Conservation (phyloP, 345 rosid genomes). For the Conringia planisiliqua region DNA sequence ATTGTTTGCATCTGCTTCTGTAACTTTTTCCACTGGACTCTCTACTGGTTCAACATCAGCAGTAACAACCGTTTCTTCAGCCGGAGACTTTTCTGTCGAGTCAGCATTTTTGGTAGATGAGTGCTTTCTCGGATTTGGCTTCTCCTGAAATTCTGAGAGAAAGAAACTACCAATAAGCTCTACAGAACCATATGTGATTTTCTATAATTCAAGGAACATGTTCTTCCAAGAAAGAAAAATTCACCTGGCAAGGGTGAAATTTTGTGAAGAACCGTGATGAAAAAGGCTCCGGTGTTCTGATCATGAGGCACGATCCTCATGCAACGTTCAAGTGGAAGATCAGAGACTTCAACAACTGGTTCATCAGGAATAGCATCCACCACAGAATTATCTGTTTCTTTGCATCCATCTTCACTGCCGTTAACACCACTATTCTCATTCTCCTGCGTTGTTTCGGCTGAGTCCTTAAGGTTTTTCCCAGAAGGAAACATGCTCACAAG, state of each 20-base stretch:
- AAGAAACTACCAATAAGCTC: neutral
- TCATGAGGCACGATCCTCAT: slow-evolving; percentile 95
- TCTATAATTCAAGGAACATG: neutral
- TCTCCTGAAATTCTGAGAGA: slow-evolving; percentile 49
- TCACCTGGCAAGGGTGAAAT: slow-evolving; percentile 71
- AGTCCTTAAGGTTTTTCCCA: slow-evolving; percentile 35
- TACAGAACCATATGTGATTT: neutral
- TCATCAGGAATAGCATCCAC: slow-evolving; percentile 36
- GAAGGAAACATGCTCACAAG: slow-evolving; percentile 90
- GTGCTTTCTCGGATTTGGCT: slow-evolving; percentile 25
- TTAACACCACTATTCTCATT: slow-evolving; percentile 10
- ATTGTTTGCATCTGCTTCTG: slow-evolving; percentile 33
- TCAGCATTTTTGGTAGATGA: slow-evolving; percentile 28
- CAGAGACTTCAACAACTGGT: slow-evolving; percentile 54
- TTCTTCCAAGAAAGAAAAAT: neutral
- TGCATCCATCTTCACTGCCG: slow-evolving; percentile 17
- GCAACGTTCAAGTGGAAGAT: slow-evolving; percentile 85
- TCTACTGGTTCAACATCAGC: slow-evolving; percentile 35
- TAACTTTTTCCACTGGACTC: slow-evolving; percentile 32
- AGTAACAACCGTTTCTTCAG: slow-evolving; percentile 30
- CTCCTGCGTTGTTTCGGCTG: neutral
- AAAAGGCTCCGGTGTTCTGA: slow-evolving; percentile 97
- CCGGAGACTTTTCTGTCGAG: slow-evolving; percentile 28
- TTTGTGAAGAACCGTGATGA: slow-evolving; percentile 86
- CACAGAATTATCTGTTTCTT: slow-evolving; percentile 5